Evolutionary conservation across 73 alveolate species (phyloP), one percentile per base, ranked within the genome.

Genomic region (Paramecium caudatum): DNA sequence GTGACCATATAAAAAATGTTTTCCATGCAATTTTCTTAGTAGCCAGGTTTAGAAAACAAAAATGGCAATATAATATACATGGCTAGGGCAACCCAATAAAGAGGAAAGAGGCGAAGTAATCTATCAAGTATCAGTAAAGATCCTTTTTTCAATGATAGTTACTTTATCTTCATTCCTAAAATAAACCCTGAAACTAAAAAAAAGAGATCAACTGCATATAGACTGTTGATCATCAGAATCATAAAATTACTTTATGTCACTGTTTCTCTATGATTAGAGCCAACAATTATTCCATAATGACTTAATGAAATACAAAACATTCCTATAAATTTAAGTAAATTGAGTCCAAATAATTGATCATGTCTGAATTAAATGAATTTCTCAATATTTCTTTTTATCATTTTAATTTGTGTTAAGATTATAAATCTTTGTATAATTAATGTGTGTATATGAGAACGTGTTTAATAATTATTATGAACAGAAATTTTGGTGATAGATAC

Each of bases 381-480:
- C 30, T 19, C 7, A 55, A 55, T 55, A 23, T 55, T 19, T 10
- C 46, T 55, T 55, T 55, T 27, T 23, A 55, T 55, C 45, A 55
- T 55, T 10, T 55, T 55, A 55, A 27, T 55, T n/a, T n/a, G n/a
- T n/a, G n/a, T n/a, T n/a, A n/a, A n/a, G n/a, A n/a, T n/a, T n/a
- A n/a, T 27, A 55, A 27, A 13, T 19, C 41, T 23, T 55, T 55
- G 36, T 27, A 43, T 6, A 55, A 55, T 55, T 55, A 55, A 55
- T 55, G 80, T 55, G 80, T 55, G 23, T 55, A 43, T 55, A 55
- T 27, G 30, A 55, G 80, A 55, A 55, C 80, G 80, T 55, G 80
- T 55, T 55, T 55, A 55, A 10, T 55, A 55, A 55, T 27, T 55
- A 27, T 55, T 27, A 55, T 55, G 80, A 55, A 27, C 30, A 33